phyloP scores from a whole-genome alignment of 2,329 filamentous ascomycete genomes.

The Fonsecaea erecta region DNA sequence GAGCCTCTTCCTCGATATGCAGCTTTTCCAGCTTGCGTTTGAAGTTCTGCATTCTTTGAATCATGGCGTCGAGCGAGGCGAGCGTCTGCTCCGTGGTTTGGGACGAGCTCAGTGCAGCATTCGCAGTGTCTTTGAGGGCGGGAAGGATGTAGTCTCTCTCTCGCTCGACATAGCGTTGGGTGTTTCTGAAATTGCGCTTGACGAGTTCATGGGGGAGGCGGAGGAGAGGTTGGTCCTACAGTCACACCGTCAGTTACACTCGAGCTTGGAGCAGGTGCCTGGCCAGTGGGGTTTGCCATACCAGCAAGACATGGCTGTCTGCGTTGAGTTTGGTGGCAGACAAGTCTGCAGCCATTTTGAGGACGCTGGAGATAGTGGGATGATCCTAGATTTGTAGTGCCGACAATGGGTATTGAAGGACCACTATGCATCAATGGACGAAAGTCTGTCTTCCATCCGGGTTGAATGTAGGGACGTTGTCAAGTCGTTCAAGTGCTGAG shows the following conservation, averaged over 20 bases:
- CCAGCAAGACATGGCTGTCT: conserved; percentile 56
- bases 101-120: conserved; percentile 67
- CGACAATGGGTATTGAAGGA: not conserved
- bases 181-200: conserved; percentile 88
- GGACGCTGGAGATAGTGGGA: not conserved
- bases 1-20: conserved; percentile 76
- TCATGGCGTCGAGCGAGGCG: conserved; percentile 80
- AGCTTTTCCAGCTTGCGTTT: conserved; percentile 83
- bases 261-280: not conserved
- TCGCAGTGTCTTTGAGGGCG: conserved; percentile 58
- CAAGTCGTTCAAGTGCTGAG: not conserved
- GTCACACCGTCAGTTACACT: conserved; percentile 19
- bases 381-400: not conserved
- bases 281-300: conserved; percentile 39
- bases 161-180: conserved; percentile 55
- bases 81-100: conserved; percentile 72
- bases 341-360: conserved; percentile 30
- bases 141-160: conserved; percentile 54
- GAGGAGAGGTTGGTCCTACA: conserved; percentile 88
- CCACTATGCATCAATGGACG: not conserved
- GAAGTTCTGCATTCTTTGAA: conserved; percentile 79
- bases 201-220: conserved; percentile 91
- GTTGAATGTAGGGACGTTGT: not conserved
- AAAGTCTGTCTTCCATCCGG: not conserved
- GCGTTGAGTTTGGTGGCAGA: conserved; percentile 54